Percentiles rank a stretch among this genome's conserved stretches.
phyloP scores from a whole-genome alignment of 192 early-diverging fungal species.

The Jimgerdemannia lactiflua region DNA sequence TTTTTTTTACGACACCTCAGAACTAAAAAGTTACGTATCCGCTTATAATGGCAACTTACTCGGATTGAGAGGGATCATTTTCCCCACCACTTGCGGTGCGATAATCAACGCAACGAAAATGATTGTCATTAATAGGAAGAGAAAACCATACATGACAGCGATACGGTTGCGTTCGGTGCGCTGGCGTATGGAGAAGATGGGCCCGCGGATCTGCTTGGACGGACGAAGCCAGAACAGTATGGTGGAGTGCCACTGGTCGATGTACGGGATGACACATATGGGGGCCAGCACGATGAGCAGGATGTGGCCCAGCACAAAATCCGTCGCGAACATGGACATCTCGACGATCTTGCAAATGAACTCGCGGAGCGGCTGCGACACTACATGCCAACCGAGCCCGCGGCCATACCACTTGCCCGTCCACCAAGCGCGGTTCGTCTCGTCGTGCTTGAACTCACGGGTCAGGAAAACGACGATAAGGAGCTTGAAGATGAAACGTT shows the following conservation, averaged over 20 bases:
- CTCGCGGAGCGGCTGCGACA: slow-evolving; percentile 77
- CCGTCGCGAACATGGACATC: slow-evolving; percentile 75
- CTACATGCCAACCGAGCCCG: slow-evolving; percentile 40
- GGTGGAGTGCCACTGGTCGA: slow-evolving; percentile 71
- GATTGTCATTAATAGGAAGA: slow-evolving; percentile 62
- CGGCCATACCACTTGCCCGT: slow-evolving; percentile 79
- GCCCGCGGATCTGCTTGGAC: slow-evolving; percentile 71
- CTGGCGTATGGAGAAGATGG: slow-evolving; percentile 69
- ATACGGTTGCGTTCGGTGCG: slow-evolving; percentile 57
- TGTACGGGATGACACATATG: slow-evolving; percentile 67
- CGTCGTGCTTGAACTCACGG: slow-evolving; percentile 76
- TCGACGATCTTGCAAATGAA: slow-evolving; percentile 83
- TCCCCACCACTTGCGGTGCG: slow-evolving; percentile 51
- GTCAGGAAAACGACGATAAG: slow-evolving; percentile 67
- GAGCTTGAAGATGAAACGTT: slow-evolving; percentile 72
- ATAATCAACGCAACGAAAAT: slow-evolving; percentile 64
- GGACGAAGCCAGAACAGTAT: slow-evolving; percentile 87
- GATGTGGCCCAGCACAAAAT: slow-evolving; percentile 75
- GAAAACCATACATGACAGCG: slow-evolving; percentile 64
- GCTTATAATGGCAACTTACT: not conserved
- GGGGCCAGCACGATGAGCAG: slow-evolving; percentile 74
- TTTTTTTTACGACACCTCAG: too few relatives aligned
- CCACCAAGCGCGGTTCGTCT: slow-evolving; percentile 84
- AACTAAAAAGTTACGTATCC: too few relatives aligned
- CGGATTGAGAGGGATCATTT: not conserved